Evolutionary conservation across 2,329 filamentous ascomycete species (phyloP).

Genomic region (Ramularia collo-cygni): DNA sequence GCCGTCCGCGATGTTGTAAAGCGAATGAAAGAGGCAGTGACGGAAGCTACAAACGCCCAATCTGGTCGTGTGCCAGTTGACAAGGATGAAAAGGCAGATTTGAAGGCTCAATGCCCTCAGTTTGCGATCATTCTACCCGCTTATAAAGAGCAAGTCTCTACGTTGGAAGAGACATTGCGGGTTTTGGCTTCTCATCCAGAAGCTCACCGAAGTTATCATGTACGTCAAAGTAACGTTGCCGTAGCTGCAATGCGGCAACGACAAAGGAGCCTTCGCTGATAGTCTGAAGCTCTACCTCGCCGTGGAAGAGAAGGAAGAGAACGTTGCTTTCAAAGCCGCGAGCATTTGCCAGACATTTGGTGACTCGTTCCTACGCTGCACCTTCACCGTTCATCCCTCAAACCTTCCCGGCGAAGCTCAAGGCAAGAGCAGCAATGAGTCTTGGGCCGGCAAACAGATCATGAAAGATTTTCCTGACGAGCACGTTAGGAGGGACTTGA

Average conservation of each 20-base stretch:
- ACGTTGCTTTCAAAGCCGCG: constrained; percentile 55
- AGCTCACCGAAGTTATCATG: constrained; percentile 60
- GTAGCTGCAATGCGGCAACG: no score
- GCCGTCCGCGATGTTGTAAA: constrained; percentile 52
- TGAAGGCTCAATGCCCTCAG: constrained; percentile 33
- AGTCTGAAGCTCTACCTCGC: constrained; percentile 57
- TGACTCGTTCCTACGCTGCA: constrained; percentile 59
- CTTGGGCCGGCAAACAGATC: constrained; percentile 62
- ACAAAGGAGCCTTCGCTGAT: constrained; percentile 14
- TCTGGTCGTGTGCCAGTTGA: constrained; percentile 9
- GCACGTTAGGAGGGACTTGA: constrained; percentile 50
- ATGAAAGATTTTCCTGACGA: constrained; percentile 53
- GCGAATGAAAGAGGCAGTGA: constrained; percentile 19
- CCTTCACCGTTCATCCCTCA: constrained; percentile 60
- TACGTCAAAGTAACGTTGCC: constrained; percentile 42
- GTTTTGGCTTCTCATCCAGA: constrained; percentile 62
- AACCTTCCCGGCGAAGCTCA: constrained; percentile 62
- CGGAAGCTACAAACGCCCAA: constrained; percentile 11
- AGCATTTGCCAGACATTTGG: constrained; percentile 56
- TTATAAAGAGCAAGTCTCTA: constrained; percentile 67
- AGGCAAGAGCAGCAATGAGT: constrained; percentile 68
- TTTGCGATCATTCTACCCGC: constrained; percentile 65
- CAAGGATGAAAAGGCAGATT: constrained; percentile 7
- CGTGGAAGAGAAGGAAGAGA: constrained; percentile 63
- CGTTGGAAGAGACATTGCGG: constrained; percentile 59